Evolutionary conservation across 495 filamentous ascomycete species (phyloP), one percentile per base, ranked within the genome.

Genomic region (Penicillium cataractarum): DNA sequence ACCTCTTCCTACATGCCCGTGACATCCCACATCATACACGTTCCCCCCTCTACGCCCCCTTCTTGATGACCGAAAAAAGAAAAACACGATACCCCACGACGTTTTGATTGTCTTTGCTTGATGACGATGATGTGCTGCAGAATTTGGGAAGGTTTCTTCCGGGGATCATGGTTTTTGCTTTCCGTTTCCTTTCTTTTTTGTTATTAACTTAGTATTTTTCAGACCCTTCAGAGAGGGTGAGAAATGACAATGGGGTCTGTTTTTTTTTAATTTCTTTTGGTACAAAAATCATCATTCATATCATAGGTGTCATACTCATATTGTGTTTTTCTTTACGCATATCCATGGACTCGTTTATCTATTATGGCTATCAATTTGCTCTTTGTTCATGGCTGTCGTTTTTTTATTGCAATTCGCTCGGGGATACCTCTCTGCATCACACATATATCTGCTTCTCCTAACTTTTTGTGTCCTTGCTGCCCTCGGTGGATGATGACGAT

Each of bases 71-170:
- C 58, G 42, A 40, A 48, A 48, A 67, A 59, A 66, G 62, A 61
- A 70, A 60, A 58, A 68, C 57, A 65, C 70, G 70, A 72, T 72
- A 72, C 70, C 70, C 70, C 70, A 72, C 48, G 65, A 66, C 55
- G 68, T 72, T 72, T 69, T 62, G 62, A 64, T 51, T 31, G 33
- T 42, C 19, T 71, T 71, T 69, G 58, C 57, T 59, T 64, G 64
- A 62, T 65, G 63, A 33, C 42, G 35, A 56, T 56, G 26, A n/a
- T 29, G 37, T 8, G 57, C 57, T 58, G 42, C 62, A 19, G 54
- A 52, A 49, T 29, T n/a, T 21, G 54, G 44, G 40, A 31, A 19
- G n/a, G 17, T 33, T 53, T 17, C 9, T 53, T 40, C 48, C 50
- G 56, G 66, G 63, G 55, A 55, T 65, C 42, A 56, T 63, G 56